Evolutionary conservation across 345 rosid genomes (phyloP).

Genomic region (Gynandropsis gynandra): DNA sequence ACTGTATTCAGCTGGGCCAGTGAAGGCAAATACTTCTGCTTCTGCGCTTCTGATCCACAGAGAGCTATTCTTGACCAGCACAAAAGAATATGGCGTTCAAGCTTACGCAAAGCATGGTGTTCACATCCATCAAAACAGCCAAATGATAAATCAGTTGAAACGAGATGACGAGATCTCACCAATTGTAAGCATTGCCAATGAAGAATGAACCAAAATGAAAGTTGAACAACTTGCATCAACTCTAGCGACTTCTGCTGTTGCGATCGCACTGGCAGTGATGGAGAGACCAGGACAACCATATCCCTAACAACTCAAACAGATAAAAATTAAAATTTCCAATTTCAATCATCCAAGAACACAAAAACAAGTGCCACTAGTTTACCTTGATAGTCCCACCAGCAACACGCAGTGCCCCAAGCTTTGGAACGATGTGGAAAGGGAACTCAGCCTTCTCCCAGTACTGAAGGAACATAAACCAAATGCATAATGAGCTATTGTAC

Average conservation of each 20-base stretch:
- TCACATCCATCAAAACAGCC: background rate
- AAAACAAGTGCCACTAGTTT: slow-evolving; percentile 5
- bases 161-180: slow-evolving; percentile 38
- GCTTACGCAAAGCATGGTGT: slow-evolving; percentile 1
- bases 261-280: slow-evolving; percentile 59
- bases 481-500: background rate
- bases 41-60: slow-evolving; percentile 92
- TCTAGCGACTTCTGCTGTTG: slow-evolving; percentile 74
- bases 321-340: background rate
- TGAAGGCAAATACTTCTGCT: slow-evolving; percentile 73
- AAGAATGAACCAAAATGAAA: slow-evolving; percentile 80
- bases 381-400: slow-evolving; percentile 95
- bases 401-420: slow-evolving; percentile 51
- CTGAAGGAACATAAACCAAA: slow-evolving; percentile 32
- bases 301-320: slow-evolving; percentile 45
- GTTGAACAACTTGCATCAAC: slow-evolving; percentile 96
- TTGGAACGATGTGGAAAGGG: slow-evolving; percentile 79
- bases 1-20: slow-evolving; percentile 62
- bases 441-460: slow-evolving; percentile 98
- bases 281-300: slow-evolving; percentile 92
- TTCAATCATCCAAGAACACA: background rate
- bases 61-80: slow-evolving; percentile 48
- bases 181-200: slow-evolving; percentile 93
- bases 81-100: slow-evolving; percentile 17
- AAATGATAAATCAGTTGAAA: slow-evolving; percentile 7